Base-by-base conservation (phyloP, 768 basidiomycete species). In the Mycena filopes region DNA sequence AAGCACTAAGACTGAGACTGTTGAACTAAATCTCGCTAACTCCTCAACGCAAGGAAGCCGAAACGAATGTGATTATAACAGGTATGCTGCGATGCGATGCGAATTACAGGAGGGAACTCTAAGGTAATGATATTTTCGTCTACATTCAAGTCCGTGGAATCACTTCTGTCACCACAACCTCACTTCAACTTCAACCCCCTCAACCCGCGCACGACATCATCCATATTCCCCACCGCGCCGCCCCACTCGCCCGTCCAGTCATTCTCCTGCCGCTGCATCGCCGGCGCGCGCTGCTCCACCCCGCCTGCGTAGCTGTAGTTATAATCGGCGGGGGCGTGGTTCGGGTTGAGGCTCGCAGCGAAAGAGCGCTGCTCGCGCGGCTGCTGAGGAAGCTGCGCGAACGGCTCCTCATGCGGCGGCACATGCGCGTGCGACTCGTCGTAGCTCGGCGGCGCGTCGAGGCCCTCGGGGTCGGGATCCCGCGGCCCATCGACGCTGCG, bases 181-280 rank as follows among this genome's bases (percentile, higher is more conserved):
- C 33, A 63, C 55, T 57, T 64, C 47, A 51, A 18, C 42, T 49
- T 54, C 33, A 66, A 28, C 4, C 58, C 58, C 2, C 64, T 31
- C 43, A 66, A 13, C 4, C 26, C 25, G 4, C 53, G 31, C 50
- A 66, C 45, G 1, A 66, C 51, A 21, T 58, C 57, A n/a, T 64
- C 64, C 64, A 66, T 66, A 21, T 66, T 58, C 26, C 38, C 43
- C 25, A 16, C 64, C 5, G 26, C 43, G 49, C 57, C 64, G 10
- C 15, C 42, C 65, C 65, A 66, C 47, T 55, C 65, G 53, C 65
- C 65, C 28, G 54, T 42, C 65, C 65, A 66, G 28, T 29, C 54
- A 10, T 66, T 31, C 38, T 61, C 58, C 9, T 55, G 38, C 10
- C 54, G 21, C 25, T 49, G 45, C 58, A 57, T 38, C 42, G 26